Percentiles rank a stretch among this genome's conserved stretches.
Conservation (phyloP, 202 grass and related monocot genomes). For the Carex sylvatica region DNA sequence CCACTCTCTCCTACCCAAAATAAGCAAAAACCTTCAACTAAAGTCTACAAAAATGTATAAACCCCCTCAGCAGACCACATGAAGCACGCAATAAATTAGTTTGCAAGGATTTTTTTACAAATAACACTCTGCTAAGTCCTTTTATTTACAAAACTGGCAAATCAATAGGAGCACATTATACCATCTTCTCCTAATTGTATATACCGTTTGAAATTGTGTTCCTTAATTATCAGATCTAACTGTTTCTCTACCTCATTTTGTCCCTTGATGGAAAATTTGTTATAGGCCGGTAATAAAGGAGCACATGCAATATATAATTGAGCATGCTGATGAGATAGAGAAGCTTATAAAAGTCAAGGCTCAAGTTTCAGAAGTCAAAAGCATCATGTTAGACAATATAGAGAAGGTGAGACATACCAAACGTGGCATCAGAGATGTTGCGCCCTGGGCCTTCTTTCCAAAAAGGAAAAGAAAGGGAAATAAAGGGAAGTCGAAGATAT, state of each 20-base stretch:
- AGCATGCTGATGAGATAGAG: constrained; percentile 90
- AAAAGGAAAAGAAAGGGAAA: background rate
- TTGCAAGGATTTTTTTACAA: constrained; percentile 8
- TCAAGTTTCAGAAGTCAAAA: constrained; percentile 98
- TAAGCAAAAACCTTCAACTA: background rate
- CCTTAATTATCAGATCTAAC: background rate
- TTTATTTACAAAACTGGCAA: background rate
- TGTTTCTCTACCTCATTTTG: background rate
- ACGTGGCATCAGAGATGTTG: background rate
- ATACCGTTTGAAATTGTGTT: constrained; percentile 2
- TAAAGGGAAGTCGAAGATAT: background rate
- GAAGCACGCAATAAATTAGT: background rate
- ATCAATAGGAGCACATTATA: background rate
- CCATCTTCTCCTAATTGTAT: background rate
- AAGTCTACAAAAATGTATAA: background rate
- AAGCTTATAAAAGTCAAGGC: constrained; percentile 83
- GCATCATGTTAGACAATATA: constrained; percentile 88
- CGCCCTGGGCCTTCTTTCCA: background rate
- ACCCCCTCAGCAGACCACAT: background rate
- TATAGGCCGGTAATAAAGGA: constrained; percentile 85
- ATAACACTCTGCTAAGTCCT: background rate
- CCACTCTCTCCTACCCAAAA: background rate
- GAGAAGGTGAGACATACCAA: constrained; percentile 57
- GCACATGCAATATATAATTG: constrained; percentile 89
- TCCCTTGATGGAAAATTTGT: constrained; percentile 1